Percentiles rank a stretch among this genome's conserved stretches.
Evolutionary conservation across 306 rosid species (phyloP).

Genomic region (Albizia julibrissin): DNA sequence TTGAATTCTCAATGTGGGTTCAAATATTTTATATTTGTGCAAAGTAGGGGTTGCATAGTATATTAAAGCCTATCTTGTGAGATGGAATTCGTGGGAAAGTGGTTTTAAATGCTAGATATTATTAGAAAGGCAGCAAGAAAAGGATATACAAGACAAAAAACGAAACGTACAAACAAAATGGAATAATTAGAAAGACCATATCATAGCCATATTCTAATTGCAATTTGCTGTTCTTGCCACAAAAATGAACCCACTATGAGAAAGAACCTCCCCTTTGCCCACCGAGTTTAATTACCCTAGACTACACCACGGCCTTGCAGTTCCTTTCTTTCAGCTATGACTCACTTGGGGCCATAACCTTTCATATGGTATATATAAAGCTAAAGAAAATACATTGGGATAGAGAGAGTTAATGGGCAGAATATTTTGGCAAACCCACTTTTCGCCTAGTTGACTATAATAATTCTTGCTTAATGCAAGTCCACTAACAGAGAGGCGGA

Average conservation of each 20-base stretch:
- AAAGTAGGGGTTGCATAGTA: not conserved
- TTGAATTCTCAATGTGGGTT: not conserved
- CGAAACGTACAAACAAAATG: slow-evolving; percentile 11
- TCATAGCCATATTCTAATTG: slow-evolving; percentile 33
- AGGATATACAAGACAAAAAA: slow-evolving; percentile 19
- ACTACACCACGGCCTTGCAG: not conserved
- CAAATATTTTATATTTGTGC: not conserved
- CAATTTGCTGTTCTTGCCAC: slow-evolving; percentile 30
- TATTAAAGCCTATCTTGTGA: slow-evolving; percentile 21
- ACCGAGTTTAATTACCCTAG: not conserved
- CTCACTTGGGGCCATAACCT: slow-evolving; percentile 7
- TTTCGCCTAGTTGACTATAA: not conserved
- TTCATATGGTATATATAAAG: not conserved
- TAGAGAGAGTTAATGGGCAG: not conserved
- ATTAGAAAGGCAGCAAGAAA: not conserved
- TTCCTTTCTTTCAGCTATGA: not conserved
- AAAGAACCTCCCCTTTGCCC: slow-evolving; percentile 26
- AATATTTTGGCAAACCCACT: slow-evolving; percentile 27
- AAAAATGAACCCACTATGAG: slow-evolving; percentile 11
- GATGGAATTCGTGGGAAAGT: slow-evolving; percentile 5
- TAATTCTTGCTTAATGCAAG: slow-evolving; percentile 10
- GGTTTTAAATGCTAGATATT: slow-evolving; percentile 5
- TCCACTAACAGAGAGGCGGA: slow-evolving; percentile 10
- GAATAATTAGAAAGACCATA: slow-evolving; percentile 33
- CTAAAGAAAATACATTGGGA: not conserved